Conservation (phyloP, 2,329 filamentous ascomycete species). For the Thermothelomyces thermophilus region DNA sequence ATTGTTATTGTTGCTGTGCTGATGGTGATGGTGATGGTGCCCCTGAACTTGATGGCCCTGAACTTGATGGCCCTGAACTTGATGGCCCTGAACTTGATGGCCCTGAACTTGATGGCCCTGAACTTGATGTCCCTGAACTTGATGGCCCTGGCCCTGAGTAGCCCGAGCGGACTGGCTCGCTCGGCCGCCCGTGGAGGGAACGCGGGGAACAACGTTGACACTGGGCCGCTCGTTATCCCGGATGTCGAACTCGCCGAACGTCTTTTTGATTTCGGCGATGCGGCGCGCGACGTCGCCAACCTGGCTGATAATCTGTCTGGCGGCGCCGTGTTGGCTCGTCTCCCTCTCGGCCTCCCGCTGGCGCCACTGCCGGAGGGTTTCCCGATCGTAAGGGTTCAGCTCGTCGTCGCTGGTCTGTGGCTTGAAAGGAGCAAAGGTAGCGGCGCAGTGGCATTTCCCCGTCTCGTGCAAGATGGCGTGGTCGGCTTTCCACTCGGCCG, state of each 20-base stretch:
- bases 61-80: no score
- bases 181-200: background rate
- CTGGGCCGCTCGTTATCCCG: background rate
- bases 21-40: no score
- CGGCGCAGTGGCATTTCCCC: constrained; percentile 32
- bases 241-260: constrained; percentile 11
- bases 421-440: constrained; percentile 30
- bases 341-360: constrained; percentile 1
- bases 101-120: no score
- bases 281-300: constrained; percentile 5
- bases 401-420: constrained; percentile 15
- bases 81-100: no score
- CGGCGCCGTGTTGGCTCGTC: background rate
- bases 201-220: background rate
- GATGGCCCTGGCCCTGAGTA: background rate
- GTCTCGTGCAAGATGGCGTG: constrained; percentile 32
- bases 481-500: constrained; percentile 36
- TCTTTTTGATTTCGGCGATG: constrained; percentile 14
- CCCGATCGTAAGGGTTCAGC: constrained; percentile 6
- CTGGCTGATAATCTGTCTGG: background rate
- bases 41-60: no score
- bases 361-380: constrained; percentile 5
- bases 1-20: no score
- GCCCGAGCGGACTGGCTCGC: background rate
- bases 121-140: no score